phyloP scores from a whole-genome alignment of 177 flowering plant species.

The Tripterygium wilfordii region DNA sequence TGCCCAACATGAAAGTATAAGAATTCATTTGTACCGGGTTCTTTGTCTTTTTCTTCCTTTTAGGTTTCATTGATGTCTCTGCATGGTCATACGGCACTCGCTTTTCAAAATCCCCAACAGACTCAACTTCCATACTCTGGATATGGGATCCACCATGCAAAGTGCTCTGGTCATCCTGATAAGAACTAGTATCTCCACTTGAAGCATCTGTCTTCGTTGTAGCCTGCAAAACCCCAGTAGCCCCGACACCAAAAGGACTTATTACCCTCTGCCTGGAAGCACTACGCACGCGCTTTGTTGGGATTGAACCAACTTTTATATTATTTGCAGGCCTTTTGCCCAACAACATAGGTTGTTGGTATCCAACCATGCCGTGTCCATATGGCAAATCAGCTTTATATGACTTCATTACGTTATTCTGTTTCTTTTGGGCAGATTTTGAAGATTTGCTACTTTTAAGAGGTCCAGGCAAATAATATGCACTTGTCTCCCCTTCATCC shows the following conservation, averaged over 20 bases:
- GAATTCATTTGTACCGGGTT: conserved; percentile 40
- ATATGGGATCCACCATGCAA: conserved; percentile 60
- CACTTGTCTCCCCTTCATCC: conserved; percentile 74
- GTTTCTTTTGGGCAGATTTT: conserved; percentile 51
- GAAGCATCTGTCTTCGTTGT: conserved; percentile 75
- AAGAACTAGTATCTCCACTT: conserved; percentile 95
- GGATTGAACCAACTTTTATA: conserved; percentile 63
- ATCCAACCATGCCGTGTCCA: conserved; percentile 36
- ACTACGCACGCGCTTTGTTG: conserved; percentile 86
- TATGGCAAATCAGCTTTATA: conserved; percentile 46
- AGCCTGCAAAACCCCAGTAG: conserved; percentile 38
- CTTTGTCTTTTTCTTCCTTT: conserved; percentile 86
- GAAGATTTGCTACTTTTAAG: conserved; percentile 53
- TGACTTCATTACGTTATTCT: conserved; percentile 38
- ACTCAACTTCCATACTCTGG: conserved; percentile 72
- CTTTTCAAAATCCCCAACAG: conserved; percentile 68
- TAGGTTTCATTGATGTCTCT: conserved; percentile 63
- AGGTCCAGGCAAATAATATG: conserved; percentile 49
- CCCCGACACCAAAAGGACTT: conserved; percentile 53
- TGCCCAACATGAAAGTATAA: conserved; percentile 15
- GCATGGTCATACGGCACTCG: conserved; percentile 54
- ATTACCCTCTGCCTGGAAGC: conserved; percentile 77
- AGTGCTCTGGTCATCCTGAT: conserved; percentile 89
- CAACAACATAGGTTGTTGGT: conserved; percentile 30
- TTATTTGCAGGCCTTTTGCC: conserved; percentile 65